These are phyloP conservation scores for Beauveria brongniartii DNA, from an alignment of 2,329 filamentous ascomycete species.

Conservation along the genomic window DNA sequence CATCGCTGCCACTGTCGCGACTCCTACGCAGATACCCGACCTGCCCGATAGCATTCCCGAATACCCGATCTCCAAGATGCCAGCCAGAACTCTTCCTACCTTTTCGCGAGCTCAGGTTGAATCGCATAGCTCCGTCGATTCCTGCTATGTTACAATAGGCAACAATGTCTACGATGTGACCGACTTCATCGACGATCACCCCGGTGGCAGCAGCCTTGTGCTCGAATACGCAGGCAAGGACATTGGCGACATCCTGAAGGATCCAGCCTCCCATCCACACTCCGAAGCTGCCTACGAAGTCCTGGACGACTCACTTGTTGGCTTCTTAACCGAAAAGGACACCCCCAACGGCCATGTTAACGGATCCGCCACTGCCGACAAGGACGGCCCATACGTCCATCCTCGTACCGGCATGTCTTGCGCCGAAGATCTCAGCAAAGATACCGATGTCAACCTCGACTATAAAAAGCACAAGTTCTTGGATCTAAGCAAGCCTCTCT, in stretches of 20 bases:
- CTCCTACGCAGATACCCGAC: neutral
- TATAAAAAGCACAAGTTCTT: slow-evolving; percentile 92
- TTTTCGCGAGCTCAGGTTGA: slow-evolving; percentile 75
- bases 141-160: slow-evolving; percentile 88
- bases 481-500: slow-evolving; percentile 74
- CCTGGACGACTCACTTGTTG: slow-evolving; percentile 77
- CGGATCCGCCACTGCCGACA: slow-evolving; percentile 14
- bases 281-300: slow-evolving; percentile 94
- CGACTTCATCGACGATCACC: slow-evolving; percentile 81
- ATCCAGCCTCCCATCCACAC: slow-evolving; percentile 75
- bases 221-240: slow-evolving; percentile 88
- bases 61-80: slow-evolving; percentile 45
- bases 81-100: slow-evolving; percentile 71
- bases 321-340: slow-evolving; percentile 61
- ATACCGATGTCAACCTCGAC: slow-evolving; percentile 69
- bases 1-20: neutral
- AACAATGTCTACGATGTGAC: slow-evolving; percentile 93
- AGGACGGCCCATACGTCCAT: slow-evolving; percentile 33
- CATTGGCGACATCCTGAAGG: slow-evolving; percentile 71
- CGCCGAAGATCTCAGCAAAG: slow-evolving; percentile 76
- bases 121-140: slow-evolving; percentile 68
- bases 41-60: neutral
- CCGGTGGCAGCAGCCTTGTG: slow-evolving; percentile 81
- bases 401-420: slow-evolving; percentile 79
- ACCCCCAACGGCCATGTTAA: slow-evolving; percentile 28